Evolutionary conservation across 2,329 filamentous ascomycete species (phyloP), one percentile per base, ranked within the genome.

Genomic region (Fusarium verticillioides): DNA sequence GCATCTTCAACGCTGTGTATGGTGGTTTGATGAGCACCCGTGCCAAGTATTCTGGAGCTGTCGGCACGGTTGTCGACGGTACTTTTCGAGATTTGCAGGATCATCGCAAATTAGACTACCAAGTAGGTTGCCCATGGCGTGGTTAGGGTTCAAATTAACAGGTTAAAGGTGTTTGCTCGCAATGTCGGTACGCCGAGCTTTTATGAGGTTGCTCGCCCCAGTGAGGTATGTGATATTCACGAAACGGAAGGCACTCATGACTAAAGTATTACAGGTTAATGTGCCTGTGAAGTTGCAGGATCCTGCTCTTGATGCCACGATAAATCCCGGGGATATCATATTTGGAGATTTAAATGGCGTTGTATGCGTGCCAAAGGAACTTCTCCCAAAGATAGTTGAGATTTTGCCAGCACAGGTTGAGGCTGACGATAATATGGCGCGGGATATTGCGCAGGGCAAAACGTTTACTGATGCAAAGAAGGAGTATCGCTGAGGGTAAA

Each of bases 1-100:
- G 63, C 0, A 58, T 66, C 5, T 62, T 73, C 11, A 73, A 73
- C 34, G 67, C 67, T 7, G 66, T 69, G 2, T 74, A 74, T 11
- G 70, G 72, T 0, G 72, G 72, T 7, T 15, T 74, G 3, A 73
- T 74, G 72, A 65, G 63, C 15, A 47, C 69, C 4, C 53, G 72
- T 2, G 72, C 72, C 0, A 71, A 69, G 30, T 54, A 63, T 18
- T 62, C 63, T 2, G 70, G 50, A 8, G 70, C 70, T 0, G 28
- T 36, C 0, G 72, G 72, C 10, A 69, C 70, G 0, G 42, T 73
- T 12, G 49, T 74, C 4, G 70, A 74, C 7, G 72, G 72, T 2
- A 66, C 40, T 0, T 43, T 74, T 12, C 36, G 72, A 26, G 72
- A 74, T n/a, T 43, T 73, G 7, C 72, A 74, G 26, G 70, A 74